Base-by-base conservation (phyloP, 2,329 filamentous ascomycete genomes). In the Trichoderma gracile region DNA sequence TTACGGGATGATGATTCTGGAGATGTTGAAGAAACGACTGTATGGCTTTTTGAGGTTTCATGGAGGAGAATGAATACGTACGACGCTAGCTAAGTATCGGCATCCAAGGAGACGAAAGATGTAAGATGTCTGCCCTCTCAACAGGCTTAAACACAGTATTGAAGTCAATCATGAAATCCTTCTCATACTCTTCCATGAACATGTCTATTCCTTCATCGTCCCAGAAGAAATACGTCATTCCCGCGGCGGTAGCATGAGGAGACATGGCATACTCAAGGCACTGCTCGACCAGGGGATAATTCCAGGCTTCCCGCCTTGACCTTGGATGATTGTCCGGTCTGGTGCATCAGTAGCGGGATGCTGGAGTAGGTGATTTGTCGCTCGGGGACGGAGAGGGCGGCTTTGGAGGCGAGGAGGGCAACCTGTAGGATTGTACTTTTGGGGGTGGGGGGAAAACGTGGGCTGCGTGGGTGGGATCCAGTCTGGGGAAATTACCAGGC, bases 221-320 rank as follows among this genome's bases (percentile, higher is more conserved):
- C 70, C 70, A 71, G 58, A 70, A 69, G 40, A 71, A 69, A 40
- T 71, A 71, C 15, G 70, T 68, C 69, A 71, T 71, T 38, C 67
- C 55, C 33, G 30, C 60, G 7, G 42, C 57, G 10, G 66, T 55
- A 23, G 52, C 47, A 19, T 63, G 33, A 17, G 64, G 42, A 25
- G 64, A 43, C 1, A 67, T 40, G 23, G 67, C 52, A 52, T 67
- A 66, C 14, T 42, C 54, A 23, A 71, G 68, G 69, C 70, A 71
- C 52, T 64, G 64, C 62, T 71, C 69, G 23, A 71, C 52, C 67
- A 71, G 12, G 61, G 58, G 5, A 71, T 56, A 5, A 71, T 43
- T 9, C 67, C 52, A 25, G 63, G 45, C 23, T 70, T 69, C 68
- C 70, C 17, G 58, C 49, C 25, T 65, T 53, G 38, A 69, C 25